These are phyloP conservation scores for Schizopora paradoxa DNA, from an alignment of 1,284 basidiomycete genomes.

Conservation along the genomic window DNA sequence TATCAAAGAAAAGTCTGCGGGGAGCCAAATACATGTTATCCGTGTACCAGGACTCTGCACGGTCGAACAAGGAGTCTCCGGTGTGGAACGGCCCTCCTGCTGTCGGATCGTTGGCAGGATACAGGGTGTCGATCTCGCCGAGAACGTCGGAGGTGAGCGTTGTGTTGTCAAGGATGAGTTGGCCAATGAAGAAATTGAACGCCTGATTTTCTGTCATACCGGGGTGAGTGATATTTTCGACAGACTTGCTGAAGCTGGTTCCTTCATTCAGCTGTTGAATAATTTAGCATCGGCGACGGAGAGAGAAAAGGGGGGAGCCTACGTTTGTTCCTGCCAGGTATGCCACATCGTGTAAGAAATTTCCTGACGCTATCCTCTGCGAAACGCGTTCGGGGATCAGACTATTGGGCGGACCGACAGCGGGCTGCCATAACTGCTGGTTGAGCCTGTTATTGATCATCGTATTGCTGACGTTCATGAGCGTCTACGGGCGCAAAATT, in stretches of 20 bases:
- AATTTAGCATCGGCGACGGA: background rate
- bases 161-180: slow-evolving; percentile 44
- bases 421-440: slow-evolving; percentile 52
- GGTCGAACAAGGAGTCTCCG: slow-evolving; percentile 53
- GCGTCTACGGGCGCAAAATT: too few species aligned
- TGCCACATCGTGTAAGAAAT: slow-evolving; percentile 47
- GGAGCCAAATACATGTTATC: slow-evolving; percentile 50
- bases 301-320: slow-evolving; percentile 17
- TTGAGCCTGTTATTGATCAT: slow-evolving; percentile 45
- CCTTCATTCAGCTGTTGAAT: slow-evolving; percentile 48
- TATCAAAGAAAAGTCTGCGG: slow-evolving; percentile 43
- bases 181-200: slow-evolving; percentile 41
- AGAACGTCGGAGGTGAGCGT: slow-evolving; percentile 39
- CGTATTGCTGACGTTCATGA: slow-evolving; percentile 41
- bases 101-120: slow-evolving; percentile 42
- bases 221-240: slow-evolving; percentile 33
- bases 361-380: slow-evolving; percentile 38
- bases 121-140: slow-evolving; percentile 34
- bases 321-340: slow-evolving; percentile 53
- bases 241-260: slow-evolving; percentile 35
- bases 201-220: slow-evolving; percentile 33
- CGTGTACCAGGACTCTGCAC: slow-evolving; percentile 50
- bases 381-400: slow-evolving; percentile 46
- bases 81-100: slow-evolving; percentile 48
- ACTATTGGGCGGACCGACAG: slow-evolving; percentile 48